Evolutionary conservation across 306 rosid genomes (phyloP).

Genomic region (Malus fusca): DNA sequence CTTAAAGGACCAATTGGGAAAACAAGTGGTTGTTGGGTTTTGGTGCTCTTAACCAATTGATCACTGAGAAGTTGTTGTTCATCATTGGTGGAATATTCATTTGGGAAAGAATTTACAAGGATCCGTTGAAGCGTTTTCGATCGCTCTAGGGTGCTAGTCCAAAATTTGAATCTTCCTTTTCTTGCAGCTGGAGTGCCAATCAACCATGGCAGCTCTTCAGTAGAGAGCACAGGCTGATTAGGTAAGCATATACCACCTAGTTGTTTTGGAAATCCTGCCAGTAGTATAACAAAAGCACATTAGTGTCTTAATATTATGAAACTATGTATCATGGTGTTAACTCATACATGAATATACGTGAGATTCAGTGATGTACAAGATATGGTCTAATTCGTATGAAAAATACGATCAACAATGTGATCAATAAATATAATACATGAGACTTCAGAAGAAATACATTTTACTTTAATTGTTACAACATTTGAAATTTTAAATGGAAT

Average conservation of each 20-base stretch:
- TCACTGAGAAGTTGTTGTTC: background rate
- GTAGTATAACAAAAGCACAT: background rate
- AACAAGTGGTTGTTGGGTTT: conserved; percentile 14
- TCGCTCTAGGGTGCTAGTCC: conserved; percentile 67
- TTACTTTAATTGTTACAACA: background rate
- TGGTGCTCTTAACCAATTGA: background rate
- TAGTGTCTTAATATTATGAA: background rate
- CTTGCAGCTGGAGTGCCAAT: conserved; percentile 55
- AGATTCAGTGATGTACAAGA: too few relatives aligned
- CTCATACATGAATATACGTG: background rate
- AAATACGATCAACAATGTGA: background rate
- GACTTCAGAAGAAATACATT: background rate
- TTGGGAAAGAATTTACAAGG: conserved; percentile 55
- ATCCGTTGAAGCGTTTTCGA: conserved; percentile 48
- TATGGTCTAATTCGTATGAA: background rate
- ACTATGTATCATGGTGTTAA: background rate
- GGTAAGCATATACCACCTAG: conserved; percentile 28
- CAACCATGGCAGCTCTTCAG: conserved; percentile 77
- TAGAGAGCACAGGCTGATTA: conserved; percentile 37
- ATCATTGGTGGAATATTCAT: conserved; percentile 28
- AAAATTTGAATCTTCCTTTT: conserved; percentile 66
- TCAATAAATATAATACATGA: background rate
- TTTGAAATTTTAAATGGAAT: too few relatives aligned
- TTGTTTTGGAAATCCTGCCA: conserved; percentile 57
- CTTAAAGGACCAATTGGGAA: conserved; percentile 46